A percentile compares a stretch with the other conserved stretches of the same genome.
Conservation (phyloP, 1,139 yeast genomes). For the Geotrichum siamense region DNA sequence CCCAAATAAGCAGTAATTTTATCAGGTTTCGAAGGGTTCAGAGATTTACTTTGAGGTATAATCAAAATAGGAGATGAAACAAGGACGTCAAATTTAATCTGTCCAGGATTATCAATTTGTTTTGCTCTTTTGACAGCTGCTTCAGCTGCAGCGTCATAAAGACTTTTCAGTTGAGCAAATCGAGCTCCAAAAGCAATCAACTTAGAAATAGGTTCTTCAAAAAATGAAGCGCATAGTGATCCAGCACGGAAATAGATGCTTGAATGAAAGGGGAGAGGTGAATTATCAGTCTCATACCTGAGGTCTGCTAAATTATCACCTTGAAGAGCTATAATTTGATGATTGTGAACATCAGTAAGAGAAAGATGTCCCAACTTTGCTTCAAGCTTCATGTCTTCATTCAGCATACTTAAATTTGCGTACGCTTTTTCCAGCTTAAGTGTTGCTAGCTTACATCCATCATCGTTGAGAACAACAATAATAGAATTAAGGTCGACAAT, state of each 20-base stretch:
- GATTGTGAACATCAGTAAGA: constrained; percentile 58
- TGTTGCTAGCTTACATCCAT: constrained; percentile 74
- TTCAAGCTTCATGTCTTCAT: constrained; percentile 65
- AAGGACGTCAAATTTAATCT: constrained; percentile 61
- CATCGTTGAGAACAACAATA: constrained; percentile 71
- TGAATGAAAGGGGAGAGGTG: constrained; percentile 46
- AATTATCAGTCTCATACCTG: constrained; percentile 72
- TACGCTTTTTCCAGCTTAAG: constrained; percentile 67
- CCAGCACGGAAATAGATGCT: constrained; percentile 63
- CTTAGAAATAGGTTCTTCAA: constrained; percentile 70
- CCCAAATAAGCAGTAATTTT: constrained; percentile 69
- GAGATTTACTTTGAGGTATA: constrained; percentile 50
- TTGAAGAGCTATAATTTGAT: constrained; percentile 68
- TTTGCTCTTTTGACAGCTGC: constrained; percentile 69
- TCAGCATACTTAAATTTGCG: constrained; percentile 55
- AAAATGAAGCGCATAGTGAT: constrained; percentile 63
- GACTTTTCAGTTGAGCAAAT: constrained; percentile 75
- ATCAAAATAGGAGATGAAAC: constrained; percentile 79
- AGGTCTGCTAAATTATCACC: constrained; percentile 79
- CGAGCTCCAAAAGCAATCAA: constrained; percentile 61
- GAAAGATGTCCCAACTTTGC: constrained; percentile 75
- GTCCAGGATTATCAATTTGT: constrained; percentile 54
- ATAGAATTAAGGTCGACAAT: constrained; percentile 65
- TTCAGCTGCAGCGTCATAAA: constrained; percentile 80
- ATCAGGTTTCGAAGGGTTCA: constrained; percentile 35